These are phyloP conservation scores for Globisporangium uncinulatum DNA, from an alignment of 352 stramenopile genomes.

Conservation along the genomic window DNA sequence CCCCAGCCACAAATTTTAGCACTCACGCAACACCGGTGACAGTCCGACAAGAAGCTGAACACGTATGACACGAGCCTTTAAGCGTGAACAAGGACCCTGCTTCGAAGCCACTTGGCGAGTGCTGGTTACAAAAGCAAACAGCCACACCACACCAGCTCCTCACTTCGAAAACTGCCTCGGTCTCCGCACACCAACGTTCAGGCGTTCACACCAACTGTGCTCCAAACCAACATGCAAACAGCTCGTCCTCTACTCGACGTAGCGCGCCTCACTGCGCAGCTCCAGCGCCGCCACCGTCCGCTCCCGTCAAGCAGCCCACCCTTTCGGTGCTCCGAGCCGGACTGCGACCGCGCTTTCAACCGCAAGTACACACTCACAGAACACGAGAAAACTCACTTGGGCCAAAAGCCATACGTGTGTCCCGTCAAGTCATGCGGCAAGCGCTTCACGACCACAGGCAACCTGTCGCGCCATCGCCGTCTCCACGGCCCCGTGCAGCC, in stretches of 20 bases:
- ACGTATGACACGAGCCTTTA: no score
- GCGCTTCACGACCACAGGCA: slow-evolving; percentile 51
- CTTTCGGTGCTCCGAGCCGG: slow-evolving; percentile 7
- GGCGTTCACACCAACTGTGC: no score
- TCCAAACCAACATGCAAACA: not conserved
- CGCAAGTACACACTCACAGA: slow-evolving; percentile 51
- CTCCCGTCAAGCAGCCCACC: not conserved
- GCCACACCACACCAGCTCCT: not conserved
- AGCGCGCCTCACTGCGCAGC: not conserved
- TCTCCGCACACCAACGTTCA: no score
- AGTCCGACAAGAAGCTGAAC: no score
- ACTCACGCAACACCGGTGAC: no score
- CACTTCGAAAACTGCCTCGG: not conserved
- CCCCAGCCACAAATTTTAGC: no score
- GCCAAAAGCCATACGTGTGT: slow-evolving; percentile 37
- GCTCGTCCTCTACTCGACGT: not conserved
- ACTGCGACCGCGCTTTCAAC: slow-evolving; percentile 26
- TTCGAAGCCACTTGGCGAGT: no score
- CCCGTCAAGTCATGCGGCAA: slow-evolving; percentile 40
- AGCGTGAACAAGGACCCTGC: no score
- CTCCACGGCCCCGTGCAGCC: slow-evolving; percentile 46
- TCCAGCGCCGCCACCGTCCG: not conserved
- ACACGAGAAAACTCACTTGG: slow-evolving; percentile 55
- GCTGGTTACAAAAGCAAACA: no score
- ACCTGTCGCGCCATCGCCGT: slow-evolving; percentile 55